Conservation (phyloP, 306 rosid species). For the Begonia loranthoides region DNA sequence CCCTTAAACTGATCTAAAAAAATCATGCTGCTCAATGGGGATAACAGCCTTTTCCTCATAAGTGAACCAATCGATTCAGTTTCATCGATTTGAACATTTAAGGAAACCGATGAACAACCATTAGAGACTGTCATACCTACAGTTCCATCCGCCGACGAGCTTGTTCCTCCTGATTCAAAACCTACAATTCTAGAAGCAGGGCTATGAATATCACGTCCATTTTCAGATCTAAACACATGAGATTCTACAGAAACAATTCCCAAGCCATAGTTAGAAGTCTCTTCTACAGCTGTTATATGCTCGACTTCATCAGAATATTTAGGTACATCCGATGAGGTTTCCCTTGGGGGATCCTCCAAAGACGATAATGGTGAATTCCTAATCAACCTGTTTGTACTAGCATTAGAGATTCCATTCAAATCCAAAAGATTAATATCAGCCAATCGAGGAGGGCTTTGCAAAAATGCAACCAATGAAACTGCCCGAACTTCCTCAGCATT, state of each 20-base stretch:
- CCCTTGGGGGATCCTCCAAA: constrained; percentile 37
- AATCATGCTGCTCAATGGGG: constrained; percentile 77
- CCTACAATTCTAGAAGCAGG: constrained; percentile 94
- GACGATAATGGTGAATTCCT: constrained; percentile 36
- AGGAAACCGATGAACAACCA: constrained; percentile 21
- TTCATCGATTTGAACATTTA: constrained; percentile 24
- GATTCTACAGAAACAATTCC: constrained; percentile 42
- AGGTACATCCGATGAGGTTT: constrained; percentile 32
- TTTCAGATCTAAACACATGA: constrained; percentile 21
- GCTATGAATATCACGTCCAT: constrained; percentile 32
- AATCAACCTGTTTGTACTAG: constrained; percentile 19
- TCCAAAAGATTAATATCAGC: constrained; percentile 41
- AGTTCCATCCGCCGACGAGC: constrained; percentile 30
- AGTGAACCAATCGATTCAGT: constrained; percentile 35
- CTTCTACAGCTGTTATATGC: constrained; percentile 43
- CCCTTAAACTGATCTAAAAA: constrained; percentile 54
- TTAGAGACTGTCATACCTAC: constrained; percentile 18
- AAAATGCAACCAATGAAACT: constrained; percentile 28
- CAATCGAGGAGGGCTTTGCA: constrained; percentile 40
- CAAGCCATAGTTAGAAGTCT: constrained; percentile 44
- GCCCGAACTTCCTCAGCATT: constrained; percentile 36
- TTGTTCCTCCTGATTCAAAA: constrained; percentile 46
- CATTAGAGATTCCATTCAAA: constrained; percentile 29
- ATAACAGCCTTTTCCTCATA: constrained; percentile 70
- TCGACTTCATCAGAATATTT: constrained; percentile 25